These are phyloP conservation scores for Fusarium newnesense DNA, from an alignment of 2,329 filamentous ascomycete species.

Conservation along the genomic window DNA sequence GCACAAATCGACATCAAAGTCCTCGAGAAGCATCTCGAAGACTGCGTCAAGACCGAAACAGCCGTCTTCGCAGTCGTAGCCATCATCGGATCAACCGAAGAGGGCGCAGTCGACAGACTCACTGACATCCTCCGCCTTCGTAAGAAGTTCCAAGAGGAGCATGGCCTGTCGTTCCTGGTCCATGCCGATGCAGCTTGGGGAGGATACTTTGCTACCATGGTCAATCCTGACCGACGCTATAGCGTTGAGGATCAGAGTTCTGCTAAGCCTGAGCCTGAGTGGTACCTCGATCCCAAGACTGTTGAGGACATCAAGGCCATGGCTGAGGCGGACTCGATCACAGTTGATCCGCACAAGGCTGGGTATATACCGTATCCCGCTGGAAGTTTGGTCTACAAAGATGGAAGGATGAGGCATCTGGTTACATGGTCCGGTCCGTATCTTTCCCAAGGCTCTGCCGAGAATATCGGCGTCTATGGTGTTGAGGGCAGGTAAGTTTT, in stretches of 20 bases:
- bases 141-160: constrained; percentile 50
- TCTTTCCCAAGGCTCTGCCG: constrained; percentile 51
- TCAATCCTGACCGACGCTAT: constrained; percentile 47
- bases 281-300: constrained; percentile 49
- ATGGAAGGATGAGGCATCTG: constrained; percentile 55
- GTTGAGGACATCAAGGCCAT: constrained; percentile 53
- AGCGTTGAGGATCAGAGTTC: neutral
- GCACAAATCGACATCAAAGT: constrained; percentile 51
- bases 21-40: constrained; percentile 47
- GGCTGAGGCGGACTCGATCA: constrained; percentile 55
- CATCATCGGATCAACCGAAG: constrained; percentile 60
- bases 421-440: constrained; percentile 57
- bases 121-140: constrained; percentile 52
- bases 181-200: constrained; percentile 62
- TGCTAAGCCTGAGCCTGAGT: constrained; percentile 47
- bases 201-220: constrained; percentile 59
- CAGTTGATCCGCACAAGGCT: constrained; percentile 60
- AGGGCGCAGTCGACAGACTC: constrained; percentile 58
- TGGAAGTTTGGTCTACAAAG: constrained; percentile 56
- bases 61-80: constrained; percentile 57
- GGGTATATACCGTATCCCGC: constrained; percentile 60
- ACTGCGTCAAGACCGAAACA: constrained; percentile 44
- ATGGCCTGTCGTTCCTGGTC: constrained; percentile 57
- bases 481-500: constrained; percentile 54
- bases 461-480: constrained; percentile 56